Percentiles rank a stretch among this genome's conserved stretches.
Evolutionary conservation across 2,329 filamentous ascomycete species (phyloP).

Genomic region (Cercospora zeina): DNA sequence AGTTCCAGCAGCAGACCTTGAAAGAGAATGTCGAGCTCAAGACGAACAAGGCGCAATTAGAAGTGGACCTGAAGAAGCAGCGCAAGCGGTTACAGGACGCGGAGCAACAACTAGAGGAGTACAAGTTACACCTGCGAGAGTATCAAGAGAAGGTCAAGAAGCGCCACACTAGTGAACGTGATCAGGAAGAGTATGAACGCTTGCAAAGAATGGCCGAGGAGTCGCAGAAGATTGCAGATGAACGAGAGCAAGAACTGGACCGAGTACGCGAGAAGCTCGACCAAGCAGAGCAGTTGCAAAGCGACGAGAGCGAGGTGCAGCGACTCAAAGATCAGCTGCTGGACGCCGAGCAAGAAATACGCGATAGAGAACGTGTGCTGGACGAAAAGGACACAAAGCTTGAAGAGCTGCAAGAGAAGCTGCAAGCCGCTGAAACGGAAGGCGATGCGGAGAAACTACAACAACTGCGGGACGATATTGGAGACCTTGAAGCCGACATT

Average conservation of each 20-base stretch:
- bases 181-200: conserved; percentile 61
- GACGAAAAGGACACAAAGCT: conserved; percentile 54
- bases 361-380: conserved; percentile 46
- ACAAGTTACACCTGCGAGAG: conserved; percentile 76
- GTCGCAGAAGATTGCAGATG: conserved; percentile 42
- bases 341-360: conserved; percentile 55
- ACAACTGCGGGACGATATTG: conserved; percentile 52
- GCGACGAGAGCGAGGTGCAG: conserved; percentile 36
- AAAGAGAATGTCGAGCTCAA: conserved; percentile 97
- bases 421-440: conserved; percentile 39
- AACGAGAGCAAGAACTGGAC: conserved; percentile 49
- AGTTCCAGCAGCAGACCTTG: conserved; percentile 83
- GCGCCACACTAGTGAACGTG: conserved; percentile 67
- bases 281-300: conserved; percentile 40
- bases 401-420: conserved; percentile 47
- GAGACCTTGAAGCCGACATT: conserved; percentile 54
- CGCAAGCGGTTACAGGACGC: conserved; percentile 80
- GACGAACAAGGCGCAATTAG: conserved; percentile 85
- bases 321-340: conserved; percentile 53
- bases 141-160: conserved; percentile 79
- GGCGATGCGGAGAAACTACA: conserved; percentile 37
- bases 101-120: conserved; percentile 82
- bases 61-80: conserved; percentile 80
- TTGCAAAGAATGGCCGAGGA: conserved; percentile 49
- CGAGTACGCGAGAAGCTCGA: conserved; percentile 46